Evolutionary conservation across 1,284 basidiomycete genomes (phyloP).

Genomic region (Trametes pubescens): DNA sequence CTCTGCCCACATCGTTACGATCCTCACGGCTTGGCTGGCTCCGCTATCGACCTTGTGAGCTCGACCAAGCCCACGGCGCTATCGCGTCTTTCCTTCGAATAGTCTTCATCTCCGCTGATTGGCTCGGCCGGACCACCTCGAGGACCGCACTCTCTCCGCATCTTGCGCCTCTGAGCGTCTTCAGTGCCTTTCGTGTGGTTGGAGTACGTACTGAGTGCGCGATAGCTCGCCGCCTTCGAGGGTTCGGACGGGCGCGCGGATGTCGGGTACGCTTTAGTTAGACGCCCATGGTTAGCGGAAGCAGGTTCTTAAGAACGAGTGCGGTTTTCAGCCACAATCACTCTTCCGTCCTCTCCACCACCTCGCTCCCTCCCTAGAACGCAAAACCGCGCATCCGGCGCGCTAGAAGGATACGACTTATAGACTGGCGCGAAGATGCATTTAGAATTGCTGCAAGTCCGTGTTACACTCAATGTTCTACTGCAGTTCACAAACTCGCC

Average conservation of each 20-base stretch:
- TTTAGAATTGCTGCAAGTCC: constrained; percentile 43
- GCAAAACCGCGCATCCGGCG: neutral
- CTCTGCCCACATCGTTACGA: too few relatives aligned
- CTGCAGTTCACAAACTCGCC: constrained; percentile 42
- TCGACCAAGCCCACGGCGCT: neutral
- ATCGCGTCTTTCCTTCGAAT: neutral
- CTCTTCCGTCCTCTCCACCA: constrained; percentile 9
- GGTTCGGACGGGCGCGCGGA: neutral
- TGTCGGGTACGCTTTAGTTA: neutral
- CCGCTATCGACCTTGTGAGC: neutral
- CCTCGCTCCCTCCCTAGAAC: neutral
- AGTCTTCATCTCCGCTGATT: neutral
- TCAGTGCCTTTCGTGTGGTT: neutral
- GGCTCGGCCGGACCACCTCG: neutral
- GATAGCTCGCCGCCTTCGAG: too few relatives aligned
- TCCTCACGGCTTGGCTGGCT: too few relatives aligned
- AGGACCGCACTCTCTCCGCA: neutral
- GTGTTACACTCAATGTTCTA: constrained; percentile 31
- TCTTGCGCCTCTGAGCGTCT: neutral
- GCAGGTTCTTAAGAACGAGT: neutral
- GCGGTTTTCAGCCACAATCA: constrained; percentile 13
- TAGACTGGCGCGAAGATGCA: constrained; percentile 17
- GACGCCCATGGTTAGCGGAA: constrained; percentile 7
- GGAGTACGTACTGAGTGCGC: neutral
- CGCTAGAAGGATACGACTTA: neutral